These are phyloP conservation scores for Verticillium nubilum DNA, from an alignment of 2,329 filamentous ascomycete genomes.

Conservation along the genomic window DNA sequence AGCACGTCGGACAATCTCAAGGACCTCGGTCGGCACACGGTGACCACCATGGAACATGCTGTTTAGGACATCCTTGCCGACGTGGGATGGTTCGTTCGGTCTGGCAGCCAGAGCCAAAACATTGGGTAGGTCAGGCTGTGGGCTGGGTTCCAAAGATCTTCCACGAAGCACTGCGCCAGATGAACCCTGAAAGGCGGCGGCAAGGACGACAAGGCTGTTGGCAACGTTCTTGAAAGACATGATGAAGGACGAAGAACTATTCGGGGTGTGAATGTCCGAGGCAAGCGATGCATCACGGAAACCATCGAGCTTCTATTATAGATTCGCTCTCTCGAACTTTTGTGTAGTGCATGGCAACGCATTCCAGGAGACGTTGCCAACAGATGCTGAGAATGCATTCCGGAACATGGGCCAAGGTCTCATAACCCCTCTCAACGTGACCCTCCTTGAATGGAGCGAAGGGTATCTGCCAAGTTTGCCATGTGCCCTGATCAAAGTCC, in stretches of 20 bases:
- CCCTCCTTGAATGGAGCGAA: not conserved
- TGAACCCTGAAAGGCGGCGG: conserved; percentile 9
- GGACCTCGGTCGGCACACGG: not conserved
- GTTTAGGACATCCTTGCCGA: not conserved
- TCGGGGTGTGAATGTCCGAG: not conserved
- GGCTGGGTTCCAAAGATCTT: not conserved
- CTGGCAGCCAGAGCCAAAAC: not conserved
- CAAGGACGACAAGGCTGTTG: conserved; percentile 4
- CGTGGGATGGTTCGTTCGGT: not conserved
- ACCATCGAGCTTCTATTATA: conserved; percentile 12
- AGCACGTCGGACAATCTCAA: not conserved
- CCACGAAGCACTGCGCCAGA: conserved; percentile 10
- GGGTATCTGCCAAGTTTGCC: not conserved
- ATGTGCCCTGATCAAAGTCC: not conserved
- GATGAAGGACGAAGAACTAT: not conserved
- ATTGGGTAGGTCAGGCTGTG: not conserved
- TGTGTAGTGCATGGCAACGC: conserved; percentile 8
- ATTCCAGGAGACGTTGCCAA: conserved; percentile 6
- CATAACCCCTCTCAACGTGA: not conserved
- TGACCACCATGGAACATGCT: not conserved
- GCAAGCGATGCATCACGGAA: not conserved
- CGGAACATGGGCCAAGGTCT: not conserved
- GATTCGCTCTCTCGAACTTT: not conserved
- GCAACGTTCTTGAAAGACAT: conserved; percentile 11
- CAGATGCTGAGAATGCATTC: conserved; percentile 8